Base-by-base conservation (phyloP, 805 yeast species). In the Zygoascus tannicola region DNA sequence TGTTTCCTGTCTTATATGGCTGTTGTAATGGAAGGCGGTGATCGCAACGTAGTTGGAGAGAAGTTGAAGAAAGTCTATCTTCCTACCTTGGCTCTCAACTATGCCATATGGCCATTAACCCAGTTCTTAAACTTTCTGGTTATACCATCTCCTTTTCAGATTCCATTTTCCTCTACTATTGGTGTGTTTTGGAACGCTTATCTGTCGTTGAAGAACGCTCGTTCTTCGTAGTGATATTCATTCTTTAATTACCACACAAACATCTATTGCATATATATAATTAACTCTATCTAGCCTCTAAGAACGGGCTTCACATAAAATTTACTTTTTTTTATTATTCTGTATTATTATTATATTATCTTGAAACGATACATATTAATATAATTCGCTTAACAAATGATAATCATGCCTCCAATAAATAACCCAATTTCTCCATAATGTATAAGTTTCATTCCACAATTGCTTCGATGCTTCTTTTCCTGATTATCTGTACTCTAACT, bases 101-200 rank as follows among this genome's bases (percentile, higher is more conserved):
- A 94, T 88, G 57, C 70, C 41, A 81, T 90, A 10, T 92, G 97
- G 98, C 97, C 97, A 0, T 62, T 76, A 0, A 83, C 92, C 50
- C 97, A 92, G 63, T 56, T 78, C 44, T 50, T 80, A 49, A 92
- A 90, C 63, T 85, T 90, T 56, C 71, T 78, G 38, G 55, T 84
- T 5, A 73, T 86, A 2, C 97, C 97, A 0, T 73, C 78, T 5
- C 78, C 78, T 36, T n/a, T 78, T 52, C 97, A 90, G 62, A 94
- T 90, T 4, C 96, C 97, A 0, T 90, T 92, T 60, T 80, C 94
- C 44, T 81, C 92, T 5, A 68, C 84, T 65, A 69, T 92, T 4
- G 90, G 95, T 22, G 94, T 90, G 16, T 66, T 90, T 32, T 90
- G 98, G 97, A 90, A 92, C 59, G 87, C 96, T 43, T 88, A 83